Evolutionary conservation across 2,329 filamentous ascomycete genomes (phyloP).

Genomic region (Alternaria sp.): DNA sequence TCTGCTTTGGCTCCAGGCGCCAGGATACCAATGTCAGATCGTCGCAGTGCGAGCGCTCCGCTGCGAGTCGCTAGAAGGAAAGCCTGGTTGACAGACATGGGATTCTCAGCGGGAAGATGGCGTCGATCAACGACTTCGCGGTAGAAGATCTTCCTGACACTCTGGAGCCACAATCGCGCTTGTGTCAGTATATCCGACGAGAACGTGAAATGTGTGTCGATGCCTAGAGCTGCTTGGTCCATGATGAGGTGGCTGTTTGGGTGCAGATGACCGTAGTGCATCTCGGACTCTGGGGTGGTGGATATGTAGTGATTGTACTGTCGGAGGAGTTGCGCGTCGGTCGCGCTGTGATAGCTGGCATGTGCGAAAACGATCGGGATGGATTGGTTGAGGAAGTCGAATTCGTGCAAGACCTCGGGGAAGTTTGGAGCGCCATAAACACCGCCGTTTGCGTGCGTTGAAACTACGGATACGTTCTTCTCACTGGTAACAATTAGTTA

Average conservation of each 20-base stretch:
- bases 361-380: conserved; percentile 62
- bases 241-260: conserved; percentile 51
- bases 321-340: conserved; percentile 54
- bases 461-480: conserved; percentile 49
- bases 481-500: conserved; percentile 1
- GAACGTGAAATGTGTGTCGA: conserved; percentile 63
- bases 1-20: conserved; percentile 61
- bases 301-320: conserved; percentile 61
- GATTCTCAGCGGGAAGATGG: conserved; percentile 55
- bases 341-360: conserved; percentile 53
- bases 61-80: conserved; percentile 62
- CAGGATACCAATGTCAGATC: conserved; percentile 60
- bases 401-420: conserved; percentile 35
- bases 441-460: conserved; percentile 40
- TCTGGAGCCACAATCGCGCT: conserved; percentile 62
- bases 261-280: conserved; percentile 64
- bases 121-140: conserved; percentile 49
- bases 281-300: conserved; percentile 65
- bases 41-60: conserved; percentile 59
- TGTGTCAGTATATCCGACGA: conserved; percentile 55
- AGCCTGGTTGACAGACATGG: conserved; percentile 62
- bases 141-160: conserved; percentile 50
- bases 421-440: conserved; percentile 11
- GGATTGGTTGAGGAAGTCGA: conserved; percentile 49
- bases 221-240: conserved; percentile 61